Evolutionary conservation across 768 basidiomycete genomes (phyloP).

Genomic region (Lentinula sp.): DNA sequence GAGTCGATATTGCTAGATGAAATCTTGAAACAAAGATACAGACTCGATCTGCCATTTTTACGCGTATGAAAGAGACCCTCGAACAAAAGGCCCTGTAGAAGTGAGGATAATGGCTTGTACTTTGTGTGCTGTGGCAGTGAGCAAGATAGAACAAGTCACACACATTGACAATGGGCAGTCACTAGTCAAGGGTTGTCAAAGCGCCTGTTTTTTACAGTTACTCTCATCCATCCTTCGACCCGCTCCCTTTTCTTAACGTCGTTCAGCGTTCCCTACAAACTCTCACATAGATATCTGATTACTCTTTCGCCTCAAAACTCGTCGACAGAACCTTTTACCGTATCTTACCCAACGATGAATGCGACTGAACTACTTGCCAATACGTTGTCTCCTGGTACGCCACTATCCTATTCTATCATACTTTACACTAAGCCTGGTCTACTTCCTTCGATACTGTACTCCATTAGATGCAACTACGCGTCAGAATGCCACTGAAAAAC

Average conservation of each 20-base stretch:
- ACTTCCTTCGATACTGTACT: slow-evolving; percentile 8
- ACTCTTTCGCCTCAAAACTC: slow-evolving; percentile 14
- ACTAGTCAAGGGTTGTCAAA: background rate
- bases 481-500: slow-evolving; percentile 85
- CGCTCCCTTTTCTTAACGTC: slow-evolving; percentile 8
- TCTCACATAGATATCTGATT: slow-evolving; percentile 12
- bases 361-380: slow-evolving; percentile 87
- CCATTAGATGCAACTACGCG: slow-evolving; percentile 78
- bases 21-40: slow-evolving; percentile 19
- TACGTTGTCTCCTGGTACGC: slow-evolving; percentile 83
- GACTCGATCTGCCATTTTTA: slow-evolving; percentile 59
- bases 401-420: slow-evolving; percentile 20
- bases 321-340: slow-evolving; percentile 3
- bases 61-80: background rate
- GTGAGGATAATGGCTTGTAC: background rate
- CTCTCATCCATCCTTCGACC: background rate
- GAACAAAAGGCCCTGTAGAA: background rate
- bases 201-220: slow-evolving; percentile 3
- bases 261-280: slow-evolving; percentile 11
- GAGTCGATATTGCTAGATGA: slow-evolving; percentile 27
- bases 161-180: slow-evolving; percentile 1
- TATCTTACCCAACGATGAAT: slow-evolving; percentile 59
- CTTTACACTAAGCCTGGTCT: slow-evolving; percentile 19
- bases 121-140: slow-evolving; percentile 4
- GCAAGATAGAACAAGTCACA: slow-evolving; percentile 3